Base-by-base conservation (phyloP, 345 rosid species). In the Salix udensis region DNA sequence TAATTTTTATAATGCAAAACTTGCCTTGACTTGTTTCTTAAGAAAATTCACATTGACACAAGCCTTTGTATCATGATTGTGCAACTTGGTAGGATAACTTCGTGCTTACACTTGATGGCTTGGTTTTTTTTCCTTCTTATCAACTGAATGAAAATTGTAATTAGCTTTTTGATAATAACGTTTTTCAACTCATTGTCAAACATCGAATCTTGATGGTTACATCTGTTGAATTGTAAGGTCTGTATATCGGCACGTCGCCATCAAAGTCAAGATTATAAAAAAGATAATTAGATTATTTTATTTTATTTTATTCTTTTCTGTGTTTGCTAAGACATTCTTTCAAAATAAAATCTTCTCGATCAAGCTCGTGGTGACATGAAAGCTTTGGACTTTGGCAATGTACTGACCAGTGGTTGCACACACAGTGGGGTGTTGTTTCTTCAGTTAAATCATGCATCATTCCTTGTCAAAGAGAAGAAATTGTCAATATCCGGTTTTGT, bases 11-110 rank as follows among this genome's bases (percentile, higher is more conserved):
- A 46, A 1, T 65, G 64, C 34, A 26, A 78, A 37, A 39, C 67
- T 61, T 73, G 48, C 42, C 77, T 58, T 76, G 37, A 67, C 79
- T 68, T 76, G 74, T 48, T 61, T 61, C 31, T 26, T 58, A 68
- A 76, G 37, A 64, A 74, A 74, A 74, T 19, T 74, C 60, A 64
- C 28, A 44, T 26, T 18, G 69, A 74, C 76, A 64, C 60, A 18
- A 61, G 21, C 74, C 26, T 31, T 18, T 4, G 0, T 24, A 23
- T 55, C 36, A 58, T 66, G 40, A 76, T 58, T 36, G 28, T 62
- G 28, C 60, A 55, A 68, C 23, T 23, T 69, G 30, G 46, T 15
- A 61, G 14, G 15, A 60, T 4, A 28, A 11, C 37, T 28, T 76
- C 50, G 40, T 2, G 28, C 50, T 75, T 42, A 34, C 52, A 58